phyloP scores from a whole-genome alignment of 2,329 filamentous ascomycete genomes.

The Coccinonectria pachysandricola region DNA sequence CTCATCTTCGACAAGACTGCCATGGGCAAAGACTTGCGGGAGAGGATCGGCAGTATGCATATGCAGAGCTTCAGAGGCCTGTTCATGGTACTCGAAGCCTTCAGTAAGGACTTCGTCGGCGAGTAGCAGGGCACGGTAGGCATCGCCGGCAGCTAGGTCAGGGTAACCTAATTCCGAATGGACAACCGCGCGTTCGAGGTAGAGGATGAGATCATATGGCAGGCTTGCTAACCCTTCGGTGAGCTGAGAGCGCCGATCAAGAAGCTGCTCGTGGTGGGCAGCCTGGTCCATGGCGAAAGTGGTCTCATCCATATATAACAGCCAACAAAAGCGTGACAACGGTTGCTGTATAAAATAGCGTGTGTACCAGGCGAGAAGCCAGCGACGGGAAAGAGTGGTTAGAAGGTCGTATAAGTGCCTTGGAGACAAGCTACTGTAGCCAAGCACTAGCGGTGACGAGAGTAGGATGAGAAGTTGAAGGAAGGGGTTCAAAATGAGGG shows the following conservation, averaged over 20 bases:
- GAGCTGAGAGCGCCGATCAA: constrained; percentile 44
- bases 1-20: constrained; percentile 28
- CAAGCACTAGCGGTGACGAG: too few relatives aligned
- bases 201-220: constrained; percentile 54
- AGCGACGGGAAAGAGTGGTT: too few relatives aligned
- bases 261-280: constrained; percentile 32
- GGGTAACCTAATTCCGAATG: constrained; percentile 73
- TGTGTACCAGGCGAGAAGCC: too few relatives aligned
- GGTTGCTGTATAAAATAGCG: too few relatives aligned
- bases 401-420: too few relatives aligned
- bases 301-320: too few relatives aligned
- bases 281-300: constrained; percentile 23
- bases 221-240: constrained; percentile 42
- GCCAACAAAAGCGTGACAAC: too few relatives aligned
- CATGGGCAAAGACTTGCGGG: constrained; percentile 37
- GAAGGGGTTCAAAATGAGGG: too few relatives aligned
- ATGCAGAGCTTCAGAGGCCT: constrained; percentile 44
- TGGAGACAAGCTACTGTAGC: too few relatives aligned
- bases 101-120: constrained; percentile 72
- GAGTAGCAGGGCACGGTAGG: constrained; percentile 80
- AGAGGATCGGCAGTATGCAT: constrained; percentile 23
- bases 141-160: constrained; percentile 81
- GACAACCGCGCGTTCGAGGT: constrained; percentile 58
- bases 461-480: too few relatives aligned
- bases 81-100: constrained; percentile 71